Base-by-base conservation (phyloP, 495 filamentous ascomycete genomes). In the Zalerion maritima region DNA sequence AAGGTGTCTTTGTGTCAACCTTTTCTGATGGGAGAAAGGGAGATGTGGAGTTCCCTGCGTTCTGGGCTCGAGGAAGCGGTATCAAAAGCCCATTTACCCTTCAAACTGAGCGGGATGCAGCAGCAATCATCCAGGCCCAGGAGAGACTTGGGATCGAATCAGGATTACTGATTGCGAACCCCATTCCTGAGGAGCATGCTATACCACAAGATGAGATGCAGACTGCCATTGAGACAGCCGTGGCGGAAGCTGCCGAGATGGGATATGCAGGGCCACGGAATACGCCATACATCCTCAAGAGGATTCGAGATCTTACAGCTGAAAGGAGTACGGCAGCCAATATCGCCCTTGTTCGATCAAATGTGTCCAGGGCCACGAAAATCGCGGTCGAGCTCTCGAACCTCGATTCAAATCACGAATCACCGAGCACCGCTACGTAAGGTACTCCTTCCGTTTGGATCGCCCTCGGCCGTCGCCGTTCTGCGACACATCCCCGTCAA, bases 51-150 rank as follows among this genome's bases (percentile, higher is more conserved):
- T 80, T 93, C 38, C 89, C 89, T 1, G 80, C 79, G 3, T 97
- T 97, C 50, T 97, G 76, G 67, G 75, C 75, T 3, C 60, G 84
- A 13, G 82, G 94, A 16, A 94, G 85, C 46, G 78, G 82, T 4
- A 45, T 78, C 20, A 73, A 60, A 38, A 92, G 82, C 43, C 87
- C 91, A 1, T 62, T 68, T 23, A 68, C 75, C 8, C 63, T 92
- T 17, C 52, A 75, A 34, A 60, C 77, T 43, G 80, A 89, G 43
- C 58, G 57, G 28, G 78, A 94, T 45, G 89, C 89, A 11, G 89
- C 89, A 5, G 74, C 75, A 3, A 81, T 94, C 8, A 75, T 93
- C 34, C 28, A 58, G 24, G 58, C 60, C 0, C 61, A 66, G 44
- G 61, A 66, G 40, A 61, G 58, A 20, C 56, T 93, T 14, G 67